These are phyloP conservation scores for Ustilago loliicola DNA, from an alignment of 1,284 basidiomycete species.

Conservation along the genomic window DNA sequence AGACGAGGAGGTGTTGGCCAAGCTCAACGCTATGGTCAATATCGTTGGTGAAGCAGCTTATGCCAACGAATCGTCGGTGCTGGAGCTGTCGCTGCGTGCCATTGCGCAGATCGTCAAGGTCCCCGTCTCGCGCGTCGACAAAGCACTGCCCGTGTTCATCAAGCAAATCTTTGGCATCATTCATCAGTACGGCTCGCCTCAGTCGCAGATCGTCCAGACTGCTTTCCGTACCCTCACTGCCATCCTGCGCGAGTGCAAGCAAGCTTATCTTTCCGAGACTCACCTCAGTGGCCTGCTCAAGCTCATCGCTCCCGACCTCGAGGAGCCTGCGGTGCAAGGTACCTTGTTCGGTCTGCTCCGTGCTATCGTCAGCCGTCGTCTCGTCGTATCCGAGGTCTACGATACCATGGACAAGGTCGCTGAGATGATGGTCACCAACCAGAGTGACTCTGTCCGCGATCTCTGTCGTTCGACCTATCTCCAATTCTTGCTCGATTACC, in stretches of 20 bases:
- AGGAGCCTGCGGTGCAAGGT: conserved; percentile 86
- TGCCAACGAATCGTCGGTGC: conserved; percentile 82
- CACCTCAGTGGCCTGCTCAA: conserved; percentile 89
- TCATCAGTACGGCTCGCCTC: conserved; percentile 82
- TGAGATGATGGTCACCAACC: conserved; percentile 92
- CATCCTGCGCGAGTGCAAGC: conserved; percentile 78
- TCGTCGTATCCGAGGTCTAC: conserved; percentile 96
- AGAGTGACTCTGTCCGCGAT: conserved; percentile 90
- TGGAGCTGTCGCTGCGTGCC: conserved; percentile 84
- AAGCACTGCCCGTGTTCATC: conserved; percentile 85
- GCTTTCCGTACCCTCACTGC: conserved; percentile 88
- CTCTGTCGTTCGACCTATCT: conserved; percentile 88
- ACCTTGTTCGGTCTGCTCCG: conserved; percentile 90
- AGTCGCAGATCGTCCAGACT: conserved; percentile 89
- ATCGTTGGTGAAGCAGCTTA: conserved; percentile 94
- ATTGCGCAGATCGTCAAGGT: conserved; percentile 86
- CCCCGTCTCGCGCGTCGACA: conserved; percentile 82
- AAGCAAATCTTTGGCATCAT: conserved; percentile 89
- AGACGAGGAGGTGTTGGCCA: conserved; percentile 79
- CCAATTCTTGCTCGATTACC: conserved; percentile 97
- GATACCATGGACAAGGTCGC: conserved; percentile 97
- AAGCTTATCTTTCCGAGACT: conserved; percentile 84
- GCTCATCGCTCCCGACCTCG: conserved; percentile 89
- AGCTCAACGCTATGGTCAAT: conserved; percentile 87
- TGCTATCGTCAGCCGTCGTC: conserved; percentile 89